Evolutionary conservation across 225 moss, liverwort and hornwort species (phyloP).

Genomic region (Sphagnum tenellum): DNA sequence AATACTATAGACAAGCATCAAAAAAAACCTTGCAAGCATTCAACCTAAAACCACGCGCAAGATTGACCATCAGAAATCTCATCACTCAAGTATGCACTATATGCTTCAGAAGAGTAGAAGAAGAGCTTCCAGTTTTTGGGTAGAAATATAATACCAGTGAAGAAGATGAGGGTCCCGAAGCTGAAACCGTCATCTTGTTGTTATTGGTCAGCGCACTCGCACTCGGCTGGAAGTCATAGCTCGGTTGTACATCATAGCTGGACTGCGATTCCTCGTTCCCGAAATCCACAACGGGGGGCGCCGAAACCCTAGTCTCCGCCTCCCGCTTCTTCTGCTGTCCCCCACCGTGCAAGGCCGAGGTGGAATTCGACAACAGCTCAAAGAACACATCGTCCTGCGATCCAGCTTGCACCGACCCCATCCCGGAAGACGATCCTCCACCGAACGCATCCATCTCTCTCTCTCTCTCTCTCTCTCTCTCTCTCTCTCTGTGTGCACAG

Average conservation of each 20-base stretch:
- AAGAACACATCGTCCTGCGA: constrained; percentile 69
- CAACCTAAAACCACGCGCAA: constrained; percentile 1
- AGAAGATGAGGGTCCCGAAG: too few species aligned
- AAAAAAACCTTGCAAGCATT: too few species aligned
- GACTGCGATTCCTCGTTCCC: constrained; percentile 57
- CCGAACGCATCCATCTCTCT: neutral
- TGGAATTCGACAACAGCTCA: constrained; percentile 40
- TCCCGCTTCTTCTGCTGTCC: constrained; percentile 32
- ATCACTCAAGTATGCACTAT: too few species aligned
- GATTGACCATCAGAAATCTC: too few species aligned
- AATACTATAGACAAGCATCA: too few species aligned
- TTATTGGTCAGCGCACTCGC: constrained; percentile 13
- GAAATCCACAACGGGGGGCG: constrained; percentile 35
- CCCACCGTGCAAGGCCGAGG: constrained; percentile 2
- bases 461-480: too few species aligned
- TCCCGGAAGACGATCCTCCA: constrained; percentile 26
- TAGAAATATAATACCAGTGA: too few species aligned
- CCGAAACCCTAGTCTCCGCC: constrained; percentile 2
- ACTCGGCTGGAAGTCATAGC: constrained; percentile 66
- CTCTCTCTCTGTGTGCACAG: too few species aligned
- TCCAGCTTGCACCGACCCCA: constrained; percentile 16
- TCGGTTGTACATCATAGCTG: constrained; percentile 58
- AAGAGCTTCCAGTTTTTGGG: too few species aligned
- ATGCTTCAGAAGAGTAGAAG: too few species aligned
- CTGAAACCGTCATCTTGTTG: constrained; percentile 1